Conservation (phyloP, 2,329 filamentous ascomycete species). For the Calonectria leucothoes region DNA sequence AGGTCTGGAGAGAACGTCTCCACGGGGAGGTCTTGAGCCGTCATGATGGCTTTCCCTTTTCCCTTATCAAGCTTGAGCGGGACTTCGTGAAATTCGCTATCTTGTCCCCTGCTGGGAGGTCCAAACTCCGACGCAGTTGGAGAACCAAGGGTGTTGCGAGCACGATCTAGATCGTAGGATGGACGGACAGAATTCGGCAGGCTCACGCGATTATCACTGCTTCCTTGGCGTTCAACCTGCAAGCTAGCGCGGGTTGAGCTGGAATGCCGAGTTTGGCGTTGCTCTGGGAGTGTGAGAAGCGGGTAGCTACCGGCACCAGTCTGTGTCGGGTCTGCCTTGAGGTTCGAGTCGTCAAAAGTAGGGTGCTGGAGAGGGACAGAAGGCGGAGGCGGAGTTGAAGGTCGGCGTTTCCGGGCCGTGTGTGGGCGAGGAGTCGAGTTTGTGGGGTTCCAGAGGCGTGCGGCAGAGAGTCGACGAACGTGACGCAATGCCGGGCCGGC, state of each 20-base stretch:
- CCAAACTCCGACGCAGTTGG: slow-evolving; percentile 30
- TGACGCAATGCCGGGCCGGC: slow-evolving; percentile 43
- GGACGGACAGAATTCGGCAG: slow-evolving; percentile 65
- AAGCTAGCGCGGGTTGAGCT: slow-evolving; percentile 60
- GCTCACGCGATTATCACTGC: slow-evolving; percentile 62
- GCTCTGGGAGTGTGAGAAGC: slow-evolving; percentile 63
- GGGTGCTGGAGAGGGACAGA: slow-evolving; percentile 62
- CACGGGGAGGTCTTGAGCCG: slow-evolving; percentile 48
- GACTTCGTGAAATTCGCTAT: slow-evolving; percentile 25
- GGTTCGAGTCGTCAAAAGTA: slow-evolving; percentile 50
- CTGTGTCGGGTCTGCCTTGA: slow-evolving; percentile 50
- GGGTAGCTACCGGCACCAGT: slow-evolving; percentile 60
- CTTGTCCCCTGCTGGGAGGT: slow-evolving; percentile 25
- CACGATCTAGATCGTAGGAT: slow-evolving; percentile 64
- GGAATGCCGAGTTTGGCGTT: slow-evolving; percentile 58
- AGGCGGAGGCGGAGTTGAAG: slow-evolving; percentile 66
- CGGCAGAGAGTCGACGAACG: slow-evolving; percentile 56
- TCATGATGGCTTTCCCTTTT: slow-evolving; percentile 63
- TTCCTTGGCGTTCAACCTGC: slow-evolving; percentile 60
- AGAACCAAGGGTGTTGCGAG: slow-evolving; percentile 46
- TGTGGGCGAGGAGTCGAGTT: slow-evolving; percentile 66
- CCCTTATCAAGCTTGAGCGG: slow-evolving; percentile 57
- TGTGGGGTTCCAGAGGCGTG: slow-evolving; percentile 70
- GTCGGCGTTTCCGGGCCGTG: slow-evolving; percentile 55
- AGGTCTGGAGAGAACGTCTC: slow-evolving; percentile 62